Base-by-base conservation (phyloP, 371 early-diverging fungal species). In the Syncephalastrum racemosum region DNA sequence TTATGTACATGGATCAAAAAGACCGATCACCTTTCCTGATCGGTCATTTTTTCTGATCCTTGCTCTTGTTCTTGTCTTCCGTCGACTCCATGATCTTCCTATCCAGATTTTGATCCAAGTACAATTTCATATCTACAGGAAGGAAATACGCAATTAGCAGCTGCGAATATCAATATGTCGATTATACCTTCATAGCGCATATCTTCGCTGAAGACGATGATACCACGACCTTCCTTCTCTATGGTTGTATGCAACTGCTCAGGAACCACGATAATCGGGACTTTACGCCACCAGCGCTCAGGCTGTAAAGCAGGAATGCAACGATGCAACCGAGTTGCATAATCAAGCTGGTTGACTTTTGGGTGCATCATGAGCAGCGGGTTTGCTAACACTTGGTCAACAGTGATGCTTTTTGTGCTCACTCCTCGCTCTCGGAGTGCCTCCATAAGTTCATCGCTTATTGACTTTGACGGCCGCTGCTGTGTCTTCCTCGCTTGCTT, bases 211-310 rank as follows among this genome's bases (percentile, higher is more conserved):
- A 70, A 40, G 1, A 66, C 43, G 4, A 70, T 14, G 3, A 70
- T 58, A 4, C 55, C 70, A 13, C 43, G 48, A 2, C 53, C 51
- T n/a, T 40, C 12, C 13, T 56, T 57, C 43, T 45, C 46, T 4
- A 50, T 41, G 40, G n/a, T 48, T 8, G 40, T n/a, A 13, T 54
- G 43, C 18, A 22, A 45, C 4, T 40, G 4, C 19, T 61, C 20
- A 18, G 70, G 53, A 18, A 77, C 48, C 1, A 71, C 18, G 36
- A 77, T 24, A 2, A 62, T n/a, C 1, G 74, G 74, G 22, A 73
- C 39, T 47, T 64, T 73, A 16, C 64, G 61, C 74, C 74, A 73
- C 77, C 77, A 77, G 14, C 16, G 56, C 8, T 67, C 48, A 4
- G 77, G 74, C n/a, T 64, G 44, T 19, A 77, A 57, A 8, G 67